Evolutionary conservation across 371 early-diverging fungal genomes (phyloP), one percentile per base, ranked within the genome.

Genomic region (Mortierella sp.): DNA sequence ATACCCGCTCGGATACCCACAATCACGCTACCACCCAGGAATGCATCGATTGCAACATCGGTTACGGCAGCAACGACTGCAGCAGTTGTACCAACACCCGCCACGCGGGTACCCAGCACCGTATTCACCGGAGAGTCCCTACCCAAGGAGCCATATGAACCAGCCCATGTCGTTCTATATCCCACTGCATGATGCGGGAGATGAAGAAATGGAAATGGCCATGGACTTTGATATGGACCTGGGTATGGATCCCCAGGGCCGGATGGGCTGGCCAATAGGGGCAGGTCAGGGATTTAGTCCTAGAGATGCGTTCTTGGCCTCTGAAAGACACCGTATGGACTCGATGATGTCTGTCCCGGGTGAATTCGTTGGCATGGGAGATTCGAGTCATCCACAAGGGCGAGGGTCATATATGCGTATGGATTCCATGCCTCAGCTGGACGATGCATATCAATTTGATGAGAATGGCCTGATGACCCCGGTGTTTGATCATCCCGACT

Each of bases 141-240:
- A 73, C 23, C 29, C 60, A 29, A 62, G 59, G 56, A 62, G 69
- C n/a, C 69, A 62, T 43, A 43, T 68, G 18, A 60, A 47, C 18
- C 63, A 74, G 21, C 47, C 56, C 11, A 65, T 62, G 26, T 79
- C 79, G 21, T 79, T 79, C 43, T 79, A 79, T 56, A 69, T 79
- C 44, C 79, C 79, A 14, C 45, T 79, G 48, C 62, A 70, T 21
- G 72, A 72, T 50, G 62, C 68, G 21, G 66, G 65, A 0, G 71
- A 70, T n/a, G 79, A 79, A 15, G 79, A 72, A 7, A 30, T 79
- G 67, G 79, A 72, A 21, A 68, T 76, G 72, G 66, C 65, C 3
- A 72, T 79, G 72, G 73, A 72, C 29, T 62, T 79, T 56, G 73
- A 72, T 30, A 72, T 69, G 66, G 79, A 76, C 2, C 45, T 76